Evolutionary conservation across 306 rosid species (phyloP), one percentile per base, ranked within the genome.

Genomic region (Vigna hirtella): DNA sequence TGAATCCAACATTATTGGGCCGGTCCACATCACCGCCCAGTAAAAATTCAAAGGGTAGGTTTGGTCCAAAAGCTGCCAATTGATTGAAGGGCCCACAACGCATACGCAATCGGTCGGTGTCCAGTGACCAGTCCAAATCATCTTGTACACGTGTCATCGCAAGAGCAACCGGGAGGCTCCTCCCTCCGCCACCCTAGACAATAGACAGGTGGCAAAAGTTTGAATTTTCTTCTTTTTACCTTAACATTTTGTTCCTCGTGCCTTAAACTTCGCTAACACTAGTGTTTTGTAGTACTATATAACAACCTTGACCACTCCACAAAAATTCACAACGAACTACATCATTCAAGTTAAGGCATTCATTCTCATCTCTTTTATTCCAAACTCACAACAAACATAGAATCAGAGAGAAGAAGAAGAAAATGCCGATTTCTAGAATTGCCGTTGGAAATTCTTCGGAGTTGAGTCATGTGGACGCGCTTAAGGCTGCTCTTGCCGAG

Each of bases 401-500:
- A 59, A 7, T 13, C 11, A 42, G 47, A 9, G 47, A 42, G 47
- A 42, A 14, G 15, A 30, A 59, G 13, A 49, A 69, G 56, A 80
- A 49, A 32, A 89, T 91, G 96, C 83, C 93, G 72, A 78, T 90
- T 56, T 77, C 86, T 20, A 84, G 67, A 49, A 91, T 91, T 82
- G 89, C 90, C 11, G 0, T 91, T 0, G 96, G 96, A 78, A 40
- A 13, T 52, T 12, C 93, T 1, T 77, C 83, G 0, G 91, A 91
- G 78, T 63, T 84, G 11, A 42, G 80, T 16, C 86, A 86, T 40
- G 32, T 67, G 36, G 90, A 85, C 40, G 76, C 86, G 9, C 83
- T 88, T 17, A 90, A 72, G 66, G 93, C 93, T 12, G 93, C 91
- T 4, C 79, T 88, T 2, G 96, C 96, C 8, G 96, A 90, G 85